Evolutionary conservation across 805 yeast genomes (phyloP).

Genomic region (Candida suzukii): DNA sequence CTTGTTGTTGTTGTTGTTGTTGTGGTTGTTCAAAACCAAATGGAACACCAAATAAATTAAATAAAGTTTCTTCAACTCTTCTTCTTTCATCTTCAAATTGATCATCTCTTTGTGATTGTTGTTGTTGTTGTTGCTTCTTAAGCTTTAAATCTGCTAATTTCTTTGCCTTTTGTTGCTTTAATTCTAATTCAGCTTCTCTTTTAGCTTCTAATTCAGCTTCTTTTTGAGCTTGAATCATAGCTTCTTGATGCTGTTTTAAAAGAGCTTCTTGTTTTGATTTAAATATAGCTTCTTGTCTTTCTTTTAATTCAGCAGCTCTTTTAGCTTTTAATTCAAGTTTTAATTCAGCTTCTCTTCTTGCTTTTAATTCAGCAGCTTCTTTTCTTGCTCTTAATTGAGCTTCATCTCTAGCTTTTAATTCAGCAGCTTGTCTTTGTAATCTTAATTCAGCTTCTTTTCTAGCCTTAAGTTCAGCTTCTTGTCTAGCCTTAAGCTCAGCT

Average conservation of each 20-base stretch:
- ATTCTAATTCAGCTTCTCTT: background rate
- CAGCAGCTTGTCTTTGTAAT: background rate
- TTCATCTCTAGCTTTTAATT: background rate
- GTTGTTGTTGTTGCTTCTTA: background rate
- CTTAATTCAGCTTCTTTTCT: background rate
- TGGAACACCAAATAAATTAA: background rate
- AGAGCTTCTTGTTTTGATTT: slow-evolving; percentile 49
- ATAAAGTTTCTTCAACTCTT: background rate
- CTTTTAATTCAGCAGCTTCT: background rate
- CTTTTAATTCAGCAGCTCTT: background rate
- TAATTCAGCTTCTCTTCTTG: background rate
- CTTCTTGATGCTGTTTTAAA: slow-evolving; percentile 26
- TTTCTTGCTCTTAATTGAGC: background rate
- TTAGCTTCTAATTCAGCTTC: background rate
- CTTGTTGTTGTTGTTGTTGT: background rate
- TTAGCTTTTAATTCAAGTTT: background rate
- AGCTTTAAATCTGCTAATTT: background rate
- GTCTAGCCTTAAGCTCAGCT: background rate
- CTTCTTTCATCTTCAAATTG: slow-evolving; percentile 1
- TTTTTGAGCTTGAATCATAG: background rate
- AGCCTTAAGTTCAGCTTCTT: background rate
- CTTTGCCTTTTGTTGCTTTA: background rate
- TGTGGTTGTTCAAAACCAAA: background rate
- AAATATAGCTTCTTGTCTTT: slow-evolving; percentile 36
- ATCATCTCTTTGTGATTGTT: background rate